These are phyloP conservation scores for Pseudozyma pruni DNA, from an alignment of 1,284 basidiomycete species.

Conservation along the genomic window DNA sequence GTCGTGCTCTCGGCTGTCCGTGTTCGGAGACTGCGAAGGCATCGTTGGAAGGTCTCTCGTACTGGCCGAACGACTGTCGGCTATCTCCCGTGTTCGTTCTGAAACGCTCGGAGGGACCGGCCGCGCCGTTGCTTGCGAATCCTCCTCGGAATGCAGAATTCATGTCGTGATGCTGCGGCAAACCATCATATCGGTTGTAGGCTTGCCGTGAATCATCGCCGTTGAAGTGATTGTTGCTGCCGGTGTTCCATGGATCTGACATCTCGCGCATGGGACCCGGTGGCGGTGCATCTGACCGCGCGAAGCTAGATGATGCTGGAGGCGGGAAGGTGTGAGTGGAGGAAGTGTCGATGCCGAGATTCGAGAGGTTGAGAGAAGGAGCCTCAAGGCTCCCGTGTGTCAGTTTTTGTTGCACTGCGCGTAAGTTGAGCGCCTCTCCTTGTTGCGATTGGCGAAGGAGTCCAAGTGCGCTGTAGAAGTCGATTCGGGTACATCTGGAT, in stretches of 20 bases:
- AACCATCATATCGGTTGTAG: slow-evolving; percentile 20
- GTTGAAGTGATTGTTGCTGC: slow-evolving; percentile 11
- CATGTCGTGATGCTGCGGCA: slow-evolving; percentile 21
- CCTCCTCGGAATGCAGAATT: slow-evolving; percentile 33
- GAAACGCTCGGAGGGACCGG: slow-evolving; percentile 9
- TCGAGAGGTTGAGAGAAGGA: slow-evolving; percentile 18
- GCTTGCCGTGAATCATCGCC: slow-evolving; percentile 1
- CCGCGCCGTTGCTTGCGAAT: slow-evolving; percentile 22
- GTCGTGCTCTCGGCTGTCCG: slow-evolving; percentile 5
- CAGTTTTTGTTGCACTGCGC: slow-evolving; percentile 7
- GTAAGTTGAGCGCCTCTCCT: slow-evolving; percentile 22
- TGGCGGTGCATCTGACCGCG: slow-evolving; percentile 12
- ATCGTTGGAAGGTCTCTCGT: slow-evolving; percentile 7
- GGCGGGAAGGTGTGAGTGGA: slow-evolving; percentile 43
- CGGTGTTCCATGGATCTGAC: slow-evolving; percentile 45
- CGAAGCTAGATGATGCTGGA: slow-evolving; percentile 6
- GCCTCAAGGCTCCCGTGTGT: slow-evolving; percentile 9
- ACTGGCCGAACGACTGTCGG: slow-evolving; percentile 18
- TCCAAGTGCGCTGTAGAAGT: slow-evolving; percentile 36
- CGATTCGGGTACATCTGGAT: slow-evolving; percentile 31
- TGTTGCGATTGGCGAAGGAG: slow-evolving; percentile 33
- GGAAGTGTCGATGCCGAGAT: not conserved
- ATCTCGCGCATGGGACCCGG: slow-evolving; percentile 39
- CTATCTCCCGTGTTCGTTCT: not conserved
- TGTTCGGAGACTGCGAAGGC: slow-evolving; percentile 1